Base-by-base conservation (phyloP, 768 basidiomycete genomes). In the Kwoniella europaea region DNA sequence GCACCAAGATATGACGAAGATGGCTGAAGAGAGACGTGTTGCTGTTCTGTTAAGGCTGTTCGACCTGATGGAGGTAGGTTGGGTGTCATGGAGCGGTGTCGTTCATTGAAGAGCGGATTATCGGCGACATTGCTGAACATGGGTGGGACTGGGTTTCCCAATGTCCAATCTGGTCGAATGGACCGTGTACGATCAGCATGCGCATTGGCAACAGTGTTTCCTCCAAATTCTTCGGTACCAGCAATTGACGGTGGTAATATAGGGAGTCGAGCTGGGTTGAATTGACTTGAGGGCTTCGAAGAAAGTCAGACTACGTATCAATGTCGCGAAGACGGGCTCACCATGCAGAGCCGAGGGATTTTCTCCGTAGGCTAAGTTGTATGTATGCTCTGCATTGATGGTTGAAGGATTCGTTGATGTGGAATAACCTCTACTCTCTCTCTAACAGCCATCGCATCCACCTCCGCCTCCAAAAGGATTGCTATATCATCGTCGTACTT, bases 391-490 rank as follows among this genome's bases (percentile, higher is more conserved):
- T n/a, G 24, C n/a, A 7, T 35, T 12, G 10, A 16, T n/a, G 6
- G 56, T 27, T 18, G 18, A 22, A 35, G 35, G 7, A 15, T 60
- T 42, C 20, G 10, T 46, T 0, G 57, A 18, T 10, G 24, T 20
- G 5, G 56, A 29, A 29, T 60, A 50, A 6, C 44, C 59, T 52
- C 57, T 53, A 62, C 55, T 46, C 29, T 72, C 29, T 72, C 71
- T 59, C 73, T 64, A 12, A 73, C 74, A 22, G 76, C 75, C 78
- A 79, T 79, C 4, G 74, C 74, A 43, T 79, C 76, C 6, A 79
- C 76, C 53, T 77, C 71, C 6, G 76, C 78, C 46, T 77, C 78
- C 44, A 77, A 66, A 22, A 67, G 59, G 10, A 54, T 68, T 7
- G 74, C 74, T 29, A 77, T 74, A 27, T 79, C 78, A 53, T 79